Conservation (phyloP, 2,329 filamentous ascomycete species). For the Fusarium sp. region DNA sequence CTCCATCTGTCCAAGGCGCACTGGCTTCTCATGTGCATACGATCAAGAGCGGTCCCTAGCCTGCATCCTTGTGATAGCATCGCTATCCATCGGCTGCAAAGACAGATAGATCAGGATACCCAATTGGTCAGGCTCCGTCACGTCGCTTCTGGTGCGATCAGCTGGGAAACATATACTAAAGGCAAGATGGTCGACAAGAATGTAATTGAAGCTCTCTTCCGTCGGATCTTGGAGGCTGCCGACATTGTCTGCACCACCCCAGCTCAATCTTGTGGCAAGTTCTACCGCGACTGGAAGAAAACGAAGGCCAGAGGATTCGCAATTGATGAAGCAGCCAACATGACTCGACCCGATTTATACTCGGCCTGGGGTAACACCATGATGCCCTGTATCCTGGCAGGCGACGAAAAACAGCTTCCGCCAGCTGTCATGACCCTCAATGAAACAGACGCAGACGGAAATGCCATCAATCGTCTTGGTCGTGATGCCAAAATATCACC, state of each 20-base stretch:
- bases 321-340: not conserved
- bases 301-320: not conserved
- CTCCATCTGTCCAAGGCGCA: fast-evolving
- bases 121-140: not conserved
- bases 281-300: not conserved
- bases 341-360: not conserved
- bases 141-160: not conserved
- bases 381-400: not conserved
- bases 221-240: not conserved
- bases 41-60: not conserved
- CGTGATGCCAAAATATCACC: not conserved
- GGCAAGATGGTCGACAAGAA: not conserved
- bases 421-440: not conserved
- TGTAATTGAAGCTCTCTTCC: not conserved
- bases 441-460: not conserved
- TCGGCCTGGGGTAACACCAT: not conserved
- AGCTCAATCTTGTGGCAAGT: not conserved
- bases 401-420: not conserved
- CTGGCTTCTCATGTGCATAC: not conserved
- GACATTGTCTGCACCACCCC: not conserved
- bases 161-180: not conserved
- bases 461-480: not conserved
- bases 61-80: not conserved
- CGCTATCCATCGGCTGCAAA: not conserved
- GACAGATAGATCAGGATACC: not conserved